Evolutionary conservation across 2,329 filamentous ascomycete genomes (phyloP), one percentile per base, ranked within the genome.

Genomic region (Arthroderma uncinatum): DNA sequence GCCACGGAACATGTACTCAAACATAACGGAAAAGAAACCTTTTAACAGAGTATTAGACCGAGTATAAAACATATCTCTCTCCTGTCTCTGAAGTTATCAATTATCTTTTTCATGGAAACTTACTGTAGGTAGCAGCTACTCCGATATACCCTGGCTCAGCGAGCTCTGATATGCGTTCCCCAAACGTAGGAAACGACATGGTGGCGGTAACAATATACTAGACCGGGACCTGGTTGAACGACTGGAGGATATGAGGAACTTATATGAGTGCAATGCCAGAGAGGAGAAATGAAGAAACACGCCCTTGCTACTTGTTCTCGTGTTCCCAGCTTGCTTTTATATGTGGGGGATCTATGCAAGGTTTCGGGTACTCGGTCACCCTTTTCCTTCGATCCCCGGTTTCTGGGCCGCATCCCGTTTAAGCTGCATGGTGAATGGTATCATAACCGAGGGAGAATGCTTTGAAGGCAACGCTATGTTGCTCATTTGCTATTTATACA

Each of bases 21-120:
- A 30, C 19, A 68, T 65, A 34, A 69, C 66, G 21, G 61, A 58
- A 3, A 67, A 47, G 34, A 73, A 71, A 55, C 67, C 71, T 73
- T 52, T 19, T n/a, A n/a, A 55, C 33, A 9, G 8, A 56, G 3
- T 8, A 12, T 50, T 16, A 50, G 14, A 12, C 19, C 5, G 5
- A 4, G 23, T 23, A 8, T 12, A 25, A 10, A 14, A 25, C 4
- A 12, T 8, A 21, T 14, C 47, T 33, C 23, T 50, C 19, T 14
- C 16, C 28, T 10, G 6, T 6, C 9, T 25, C 23, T 21, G 5
- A 47, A 5, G 21, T 2, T 12, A 10, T 25, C 40, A 47, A 5
- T 3, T 23, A 14, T 25, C 5, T 25, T 14, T 4, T 14, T 23
- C 40, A 25, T 53, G 39, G 36, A 19, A 6, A 56, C 40, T 33